Evolutionary conservation across 345 rosid species (phyloP), one percentile per base, ranked within the genome.

Genomic region (Corchorus olitorius): DNA sequence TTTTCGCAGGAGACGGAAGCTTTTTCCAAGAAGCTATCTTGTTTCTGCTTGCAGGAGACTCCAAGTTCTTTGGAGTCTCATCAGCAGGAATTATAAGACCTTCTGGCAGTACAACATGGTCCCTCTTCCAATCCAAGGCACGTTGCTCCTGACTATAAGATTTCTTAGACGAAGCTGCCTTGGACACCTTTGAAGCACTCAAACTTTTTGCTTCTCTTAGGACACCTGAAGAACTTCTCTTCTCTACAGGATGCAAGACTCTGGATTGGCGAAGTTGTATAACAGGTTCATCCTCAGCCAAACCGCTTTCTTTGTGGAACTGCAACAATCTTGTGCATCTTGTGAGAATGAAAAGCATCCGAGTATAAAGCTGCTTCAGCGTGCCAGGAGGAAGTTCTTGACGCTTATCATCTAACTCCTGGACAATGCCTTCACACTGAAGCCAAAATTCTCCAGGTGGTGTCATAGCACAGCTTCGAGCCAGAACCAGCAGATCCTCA

Each of bases 351-450:
- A 97, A 94, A 84, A 97, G 98, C 98, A 97, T 97, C 81, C 88
- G 87, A 14, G 99, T 97, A 83, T 94, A 91, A 65, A 97, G 98
- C 86, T 91, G 95, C 90, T 94, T 94, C 79, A 97, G 86, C 76
- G 69, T 90, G 37, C 99, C 98, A 4, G 91, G 92, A 67, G 98
- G 92, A 87, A 87, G 93, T 85, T 97, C 99, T 83, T 97, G 99
- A 65, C 99, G 98, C 79, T 87, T 92, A 84, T 97, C 98, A 86
- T 92, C 99, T 81, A 97, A 81, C 72, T 97, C 99, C 85, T 97
- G 99, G 75, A 97, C 99, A 84, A 94, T 94, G 77, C 97, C 91
- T 87, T 97, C 99, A 84, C 99, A 97, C 79, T 92, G 98, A 83
- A 94, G 98, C 99, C 99, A 97, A 83, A 97, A 97, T 78, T 97